Percentiles rank a stretch among this genome's conserved stretches.
These are phyloP conservation scores for Ilyonectria robusta DNA, from an alignment of 2,329 filamentous ascomycete genomes.

Conservation along the genomic window DNA sequence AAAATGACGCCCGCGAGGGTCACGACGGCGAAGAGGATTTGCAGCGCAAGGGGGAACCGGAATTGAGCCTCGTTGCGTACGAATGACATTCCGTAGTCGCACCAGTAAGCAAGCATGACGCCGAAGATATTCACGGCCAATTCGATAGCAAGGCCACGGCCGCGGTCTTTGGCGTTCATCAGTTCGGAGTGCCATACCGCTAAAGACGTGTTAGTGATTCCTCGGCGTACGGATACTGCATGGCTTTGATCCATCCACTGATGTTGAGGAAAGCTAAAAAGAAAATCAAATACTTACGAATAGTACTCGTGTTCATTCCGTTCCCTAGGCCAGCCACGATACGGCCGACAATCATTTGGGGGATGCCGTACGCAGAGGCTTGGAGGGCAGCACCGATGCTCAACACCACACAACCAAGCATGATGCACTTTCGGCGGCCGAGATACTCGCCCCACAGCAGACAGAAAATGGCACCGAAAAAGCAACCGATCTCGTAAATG, in stretches of 20 bases:
- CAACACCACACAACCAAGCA: slow-evolving; percentile 58
- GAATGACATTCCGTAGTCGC: slow-evolving; percentile 57
- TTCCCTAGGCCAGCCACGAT: slow-evolving; percentile 62
- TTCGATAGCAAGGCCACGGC: slow-evolving; percentile 48
- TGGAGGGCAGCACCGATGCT: slow-evolving; percentile 61
- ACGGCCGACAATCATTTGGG: slow-evolving; percentile 60
- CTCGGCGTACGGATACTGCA: no score
- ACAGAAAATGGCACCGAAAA: slow-evolving; percentile 60
- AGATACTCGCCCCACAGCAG: slow-evolving; percentile 59
- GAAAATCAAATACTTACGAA: slow-evolving; percentile 44
- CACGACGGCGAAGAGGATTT: slow-evolving; percentile 58
- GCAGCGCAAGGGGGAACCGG: slow-evolving; percentile 61
- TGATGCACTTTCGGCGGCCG: slow-evolving; percentile 57
- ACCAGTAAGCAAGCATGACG: slow-evolving; percentile 53
- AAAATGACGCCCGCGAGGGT: slow-evolving; percentile 52
- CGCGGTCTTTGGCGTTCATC: slow-evolving; percentile 57
- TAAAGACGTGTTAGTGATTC: slow-evolving; percentile 22
- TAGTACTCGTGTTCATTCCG: slow-evolving; percentile 64
- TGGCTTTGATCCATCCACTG: no score
- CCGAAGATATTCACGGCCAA: slow-evolving; percentile 57
- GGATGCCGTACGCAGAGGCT: slow-evolving; percentile 55
- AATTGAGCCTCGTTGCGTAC: slow-evolving; percentile 56
- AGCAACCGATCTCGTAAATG: slow-evolving; percentile 64
- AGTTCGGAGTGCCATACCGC: slow-evolving; percentile 60
- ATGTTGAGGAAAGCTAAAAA: no score